These are phyloP conservation scores for Dothiorella sarmentorum DNA, from an alignment of 2,329 filamentous ascomycete genomes.

Conservation along the genomic window DNA sequence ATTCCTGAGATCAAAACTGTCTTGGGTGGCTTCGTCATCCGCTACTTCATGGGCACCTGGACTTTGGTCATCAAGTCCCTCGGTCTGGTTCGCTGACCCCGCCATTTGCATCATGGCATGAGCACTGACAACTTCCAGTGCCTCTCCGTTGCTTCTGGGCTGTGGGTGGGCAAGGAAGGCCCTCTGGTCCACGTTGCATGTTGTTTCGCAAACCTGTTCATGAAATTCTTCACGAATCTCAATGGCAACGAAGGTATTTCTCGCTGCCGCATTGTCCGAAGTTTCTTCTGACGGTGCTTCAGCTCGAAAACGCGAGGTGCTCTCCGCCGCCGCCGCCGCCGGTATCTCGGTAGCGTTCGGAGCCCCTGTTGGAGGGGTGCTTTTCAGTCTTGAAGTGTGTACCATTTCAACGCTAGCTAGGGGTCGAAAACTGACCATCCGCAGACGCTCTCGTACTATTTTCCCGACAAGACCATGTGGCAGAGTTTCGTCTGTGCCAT, in stretches of 20 bases:
- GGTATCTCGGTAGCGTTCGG: constrained; percentile 94
- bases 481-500: constrained; percentile 98
- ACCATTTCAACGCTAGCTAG: neutral
- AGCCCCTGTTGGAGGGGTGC: constrained; percentile 86
- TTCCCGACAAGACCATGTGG: constrained; percentile 99
- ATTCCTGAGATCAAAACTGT: constrained; percentile 98
- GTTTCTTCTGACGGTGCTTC: constrained; percentile 23
- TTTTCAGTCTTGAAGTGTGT: constrained; percentile 85
- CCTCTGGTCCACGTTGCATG: constrained; percentile 94
- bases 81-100: constrained; percentile 59
- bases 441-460: constrained; percentile 93
- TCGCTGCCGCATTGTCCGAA: too few relatives aligned
- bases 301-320: constrained; percentile 89
- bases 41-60: constrained; percentile 81
- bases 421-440: constrained; percentile 21
- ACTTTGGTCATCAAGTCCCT: constrained; percentile 86
- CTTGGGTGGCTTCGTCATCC: constrained; percentile 88
- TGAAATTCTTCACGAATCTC: constrained; percentile 79
- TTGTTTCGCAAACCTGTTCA: constrained; percentile 91
- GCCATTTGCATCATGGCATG: constrained; percentile 18
- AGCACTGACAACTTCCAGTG: constrained; percentile 54
- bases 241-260: constrained; percentile 76
- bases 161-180: constrained; percentile 97
- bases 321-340: constrained; percentile 87
- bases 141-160: constrained; percentile 84